Percentiles rank a stretch among this genome's conserved stretches.
Conservation (phyloP, 129 eudicot species). For the Flaveria sonorensis region DNA sequence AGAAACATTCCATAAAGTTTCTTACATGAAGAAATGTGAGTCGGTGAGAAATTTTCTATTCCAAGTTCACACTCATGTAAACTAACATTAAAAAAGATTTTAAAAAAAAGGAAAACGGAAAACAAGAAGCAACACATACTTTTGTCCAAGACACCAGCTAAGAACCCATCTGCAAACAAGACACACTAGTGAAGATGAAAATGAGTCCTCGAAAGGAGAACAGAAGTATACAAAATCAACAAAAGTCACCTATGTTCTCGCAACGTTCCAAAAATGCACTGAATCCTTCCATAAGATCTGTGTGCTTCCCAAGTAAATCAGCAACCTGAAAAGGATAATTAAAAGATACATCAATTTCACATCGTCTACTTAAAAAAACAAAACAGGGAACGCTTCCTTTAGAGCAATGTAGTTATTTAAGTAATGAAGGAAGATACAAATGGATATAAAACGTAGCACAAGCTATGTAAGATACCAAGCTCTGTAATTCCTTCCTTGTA, state of each 20-base stretch:
- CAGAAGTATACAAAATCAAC: background rate
- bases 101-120: background rate
- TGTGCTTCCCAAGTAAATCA: constrained; percentile 89
- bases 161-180: constrained; percentile 83
- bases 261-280: constrained; percentile 84
- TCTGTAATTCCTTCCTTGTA: constrained; percentile 80
- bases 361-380: constrained; percentile 4
- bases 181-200: background rate
- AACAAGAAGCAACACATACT: constrained; percentile 52
- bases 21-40: constrained; percentile 45
- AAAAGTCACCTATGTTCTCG: constrained; percentile 70
- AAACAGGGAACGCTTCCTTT: constrained; percentile 11
- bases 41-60: background rate
- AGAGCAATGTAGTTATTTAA: background rate
- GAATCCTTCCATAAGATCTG: constrained; percentile 97
- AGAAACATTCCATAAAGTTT: constrained; percentile 69
- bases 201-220: constrained; percentile 12
- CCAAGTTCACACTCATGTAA: background rate
- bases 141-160: constrained; percentile 95
- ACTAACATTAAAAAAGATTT: background rate
- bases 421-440: constrained; percentile 10
- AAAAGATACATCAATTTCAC: constrained; percentile 8
- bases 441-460: constrained; percentile 11
- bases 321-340: constrained; percentile 58
- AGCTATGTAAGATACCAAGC: constrained; percentile 60